Percentiles rank a stretch among this genome's conserved stretches.
These are phyloP conservation scores for Paxillus rubicundulus DNA, from an alignment of 768 basidiomycete genomes.

Conservation along the genomic window DNA sequence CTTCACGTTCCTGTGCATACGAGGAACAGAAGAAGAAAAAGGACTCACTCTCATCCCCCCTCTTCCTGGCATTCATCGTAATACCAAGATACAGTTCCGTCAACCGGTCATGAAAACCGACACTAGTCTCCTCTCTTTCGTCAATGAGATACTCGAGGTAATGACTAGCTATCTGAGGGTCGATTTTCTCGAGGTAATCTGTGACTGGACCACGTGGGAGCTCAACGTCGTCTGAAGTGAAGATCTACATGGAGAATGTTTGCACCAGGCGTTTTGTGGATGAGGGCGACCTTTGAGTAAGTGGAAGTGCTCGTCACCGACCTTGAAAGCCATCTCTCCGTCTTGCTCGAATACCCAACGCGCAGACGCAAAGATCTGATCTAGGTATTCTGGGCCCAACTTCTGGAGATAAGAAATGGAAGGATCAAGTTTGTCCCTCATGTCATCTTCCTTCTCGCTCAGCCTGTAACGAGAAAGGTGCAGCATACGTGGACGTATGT, in stretches of 20 bases:
- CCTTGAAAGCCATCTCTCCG: conserved; percentile 74
- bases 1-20: background rate
- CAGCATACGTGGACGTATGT: background rate
- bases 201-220: conserved; percentile 76
- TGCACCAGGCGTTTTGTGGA: background rate
- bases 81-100: conserved; percentile 82
- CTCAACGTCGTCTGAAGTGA: conserved; percentile 92
- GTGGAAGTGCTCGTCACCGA: conserved; percentile 19
- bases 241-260: conserved; percentile 56
- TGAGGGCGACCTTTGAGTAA: background rate
- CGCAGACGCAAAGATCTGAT: conserved; percentile 78
- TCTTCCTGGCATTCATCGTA: conserved; percentile 56
- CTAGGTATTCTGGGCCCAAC: conserved; percentile 76
- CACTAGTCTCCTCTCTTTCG: conserved; percentile 63
- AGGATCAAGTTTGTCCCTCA: conserved; percentile 75
- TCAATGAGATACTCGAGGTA: conserved; percentile 86
- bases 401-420: conserved; percentile 91
- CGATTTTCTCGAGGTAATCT: conserved; percentile 72
- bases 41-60: conserved; percentile 54
- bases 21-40: background rate
- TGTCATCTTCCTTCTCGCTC: conserved; percentile 72
- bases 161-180: conserved; percentile 63
- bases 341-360: conserved; percentile 84
- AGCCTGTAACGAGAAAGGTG: conserved; percentile 47
- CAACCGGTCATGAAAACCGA: conserved; percentile 82